These are phyloP conservation scores for Paraleonurus japonicus DNA, from an alignment of 257 asterid species.

Conservation along the genomic window DNA sequence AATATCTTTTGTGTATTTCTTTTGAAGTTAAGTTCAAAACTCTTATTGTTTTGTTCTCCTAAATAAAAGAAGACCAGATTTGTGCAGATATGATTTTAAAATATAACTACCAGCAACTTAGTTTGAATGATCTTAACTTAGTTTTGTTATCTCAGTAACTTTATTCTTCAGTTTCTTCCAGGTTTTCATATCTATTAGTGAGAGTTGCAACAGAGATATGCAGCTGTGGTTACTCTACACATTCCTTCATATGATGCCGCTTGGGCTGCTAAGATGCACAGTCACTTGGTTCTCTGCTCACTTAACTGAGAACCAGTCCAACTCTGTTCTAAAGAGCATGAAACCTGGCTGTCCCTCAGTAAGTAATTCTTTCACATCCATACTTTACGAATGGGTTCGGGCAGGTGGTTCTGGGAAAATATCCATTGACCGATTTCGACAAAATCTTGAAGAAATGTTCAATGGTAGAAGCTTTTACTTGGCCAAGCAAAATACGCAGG, in stretches of 20 bases:
- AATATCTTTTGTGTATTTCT: background rate
- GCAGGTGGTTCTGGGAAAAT: conserved; percentile 69
- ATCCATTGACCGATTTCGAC: conserved; percentile 54
- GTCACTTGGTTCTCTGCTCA: conserved; percentile 73
- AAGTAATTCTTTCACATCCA: conserved; percentile 48
- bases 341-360: conserved; percentile 42
- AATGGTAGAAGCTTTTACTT: conserved; percentile 54
- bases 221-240: conserved; percentile 67
- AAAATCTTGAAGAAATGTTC: conserved; percentile 53
- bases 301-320: conserved; percentile 54
- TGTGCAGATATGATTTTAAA: background rate
- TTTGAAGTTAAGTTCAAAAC: background rate
- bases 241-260: conserved; percentile 73
- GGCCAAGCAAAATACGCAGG: conserved; percentile 42
- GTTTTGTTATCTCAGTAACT: conserved; percentile 40
- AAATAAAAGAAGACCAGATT: background rate
- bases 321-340: conserved; percentile 46
- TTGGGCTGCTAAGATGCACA: conserved; percentile 69
- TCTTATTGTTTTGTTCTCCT: background rate
- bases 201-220: conserved; percentile 54
- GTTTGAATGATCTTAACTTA: conserved; percentile 7
- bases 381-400: conserved; percentile 58
- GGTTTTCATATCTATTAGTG: conserved; percentile 57
- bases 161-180: conserved; percentile 50
- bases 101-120: background rate